These are phyloP conservation scores for Pichia rugopelliculosa DNA, from an alignment of 805 yeast species.

Conservation along the genomic window DNA sequence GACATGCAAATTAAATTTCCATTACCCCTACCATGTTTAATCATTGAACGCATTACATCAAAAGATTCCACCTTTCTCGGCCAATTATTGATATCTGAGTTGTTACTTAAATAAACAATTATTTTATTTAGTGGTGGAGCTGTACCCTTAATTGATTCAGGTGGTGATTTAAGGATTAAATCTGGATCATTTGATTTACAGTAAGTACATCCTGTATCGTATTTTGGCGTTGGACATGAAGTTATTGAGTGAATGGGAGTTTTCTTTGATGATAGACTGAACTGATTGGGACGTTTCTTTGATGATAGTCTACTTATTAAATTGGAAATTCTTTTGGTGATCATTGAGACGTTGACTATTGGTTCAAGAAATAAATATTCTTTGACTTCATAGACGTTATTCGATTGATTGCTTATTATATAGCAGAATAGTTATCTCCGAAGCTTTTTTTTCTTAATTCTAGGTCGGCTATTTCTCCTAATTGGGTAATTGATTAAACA, in stretches of 20 bases:
- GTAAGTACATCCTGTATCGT: conserved; percentile 56
- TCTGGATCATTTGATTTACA: conserved; percentile 33
- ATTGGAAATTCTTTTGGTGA: no score
- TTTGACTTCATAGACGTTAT: no score
- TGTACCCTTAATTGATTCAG: conserved; percentile 37
- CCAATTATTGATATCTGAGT: conserved; percentile 32
- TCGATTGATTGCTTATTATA: no score
- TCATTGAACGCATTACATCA: conserved; percentile 30
- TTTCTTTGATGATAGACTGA: not conserved
- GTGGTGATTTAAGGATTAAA: conserved; percentile 5
- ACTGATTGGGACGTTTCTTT: no score
- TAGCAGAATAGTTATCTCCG: no score
- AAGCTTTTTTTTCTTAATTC: no score
- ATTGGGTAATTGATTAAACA: no score
- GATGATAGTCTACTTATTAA: no score
- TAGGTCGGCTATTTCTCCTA: no score
- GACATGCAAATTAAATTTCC: conserved; percentile 10
- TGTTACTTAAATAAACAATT: conserved; percentile 43
- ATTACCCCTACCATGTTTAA: conserved; percentile 9
- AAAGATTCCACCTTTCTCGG: conserved; percentile 44
- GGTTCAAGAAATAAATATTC: no score
- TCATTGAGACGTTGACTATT: no score
- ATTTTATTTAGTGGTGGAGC: conserved; percentile 49
- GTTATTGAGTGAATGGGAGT: conserved; percentile 1
- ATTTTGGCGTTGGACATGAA: conserved; percentile 42